Base-by-base conservation (phyloP, 176 grass and related monocot species). In the Avena sativa region DNA sequence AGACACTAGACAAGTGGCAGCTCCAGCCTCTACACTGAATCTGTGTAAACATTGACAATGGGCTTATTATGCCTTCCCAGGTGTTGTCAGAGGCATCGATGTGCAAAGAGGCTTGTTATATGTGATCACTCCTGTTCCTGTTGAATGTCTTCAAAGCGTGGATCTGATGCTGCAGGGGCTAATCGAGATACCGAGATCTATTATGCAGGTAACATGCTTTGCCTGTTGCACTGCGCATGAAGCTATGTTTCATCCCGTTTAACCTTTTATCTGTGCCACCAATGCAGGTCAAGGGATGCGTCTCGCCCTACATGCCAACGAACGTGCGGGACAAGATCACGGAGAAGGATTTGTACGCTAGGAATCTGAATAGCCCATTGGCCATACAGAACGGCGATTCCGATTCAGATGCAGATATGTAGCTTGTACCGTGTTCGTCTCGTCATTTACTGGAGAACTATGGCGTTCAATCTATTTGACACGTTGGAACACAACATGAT, bases 141-240 rank as follows among this genome's bases (percentile, higher is more conserved):
- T 87, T 78, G 30, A 74, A 40, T 62, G 62, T 55, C 89, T 98
- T 52, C 89, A 90, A 89, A 88, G 48, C 15, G 94, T 98, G 25
- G 87, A 98, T 96, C 86, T 96, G 79, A 60, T 98, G 80, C 82
- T 94, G 56, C 97, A 98, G 88, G 97, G 97, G 36, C 91, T 93
- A 83, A 88, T 98, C 38, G 90, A 98, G 78, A 93, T 98, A 79
- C 94, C 97, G 52, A 91, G 87, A 61, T 64, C 86, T 76, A 34
- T 93, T 71, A 76, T 99, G 73, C 92, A 96, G 92, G 94, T 96
- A 87, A 83, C 17, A n/a, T 30, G 25, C 79, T 86, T 23, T 32
- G 30, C 52, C 52, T 55, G 52, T 14, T 55, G 23, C 4, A 8
- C 63, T 66, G 63, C 1, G 13, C 64, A 67, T 43, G 40, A 43